Base-by-base conservation (phyloP, 495 filamentous ascomycete genomes). In the Penicillium antarcticum region DNA sequence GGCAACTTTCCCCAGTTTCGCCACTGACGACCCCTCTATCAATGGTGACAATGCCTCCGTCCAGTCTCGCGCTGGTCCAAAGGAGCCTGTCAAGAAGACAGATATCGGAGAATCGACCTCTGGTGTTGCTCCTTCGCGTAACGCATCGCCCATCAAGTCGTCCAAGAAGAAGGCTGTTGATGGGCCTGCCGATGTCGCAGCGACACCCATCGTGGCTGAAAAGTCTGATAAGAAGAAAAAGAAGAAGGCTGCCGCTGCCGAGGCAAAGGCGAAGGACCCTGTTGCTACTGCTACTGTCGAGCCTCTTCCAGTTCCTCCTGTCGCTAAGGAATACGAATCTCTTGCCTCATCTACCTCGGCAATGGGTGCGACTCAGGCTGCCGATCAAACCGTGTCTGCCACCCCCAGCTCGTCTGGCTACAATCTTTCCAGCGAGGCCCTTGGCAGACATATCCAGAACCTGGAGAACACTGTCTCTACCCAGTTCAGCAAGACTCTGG, bases 221-320 rank as follows among this genome's bases (percentile, higher is more conserved):
- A 81, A 78, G 60, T 43, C 55, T 5, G 78, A 77, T 38, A 83
- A 80, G 68, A 84, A 83, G 47, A 83, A 81, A 48, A 83, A 76
- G 63, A 85, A 83, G 66, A 81, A 80, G 58, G 69, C 63, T 48
- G 57, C 67, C 55, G 70, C 66, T 38, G 56, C 59, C 53, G 74
- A 69, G 53, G 55, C 65, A 19, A 74, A 72, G 41, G 55, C 52
- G 18, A 69, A 65, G 43, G 64, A 71, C n/a, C 51, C 60, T 12
- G 50, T 51, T 38, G 35, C 57, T 17, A 53, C 51, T 19, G 51
- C 26, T 9, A 55, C 55, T 32, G 56, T 52, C 16, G 64, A 63
- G 21, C 35, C 57, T 33, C 53, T 58, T 32, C 44, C 56, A n/a
- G 38, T 49, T 16, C 24, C 53, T 17, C 40, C 42, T 5, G 45